Base-by-base conservation (phyloP, 2,329 filamentous ascomycete genomes). In the Fusarium staphyleae region DNA sequence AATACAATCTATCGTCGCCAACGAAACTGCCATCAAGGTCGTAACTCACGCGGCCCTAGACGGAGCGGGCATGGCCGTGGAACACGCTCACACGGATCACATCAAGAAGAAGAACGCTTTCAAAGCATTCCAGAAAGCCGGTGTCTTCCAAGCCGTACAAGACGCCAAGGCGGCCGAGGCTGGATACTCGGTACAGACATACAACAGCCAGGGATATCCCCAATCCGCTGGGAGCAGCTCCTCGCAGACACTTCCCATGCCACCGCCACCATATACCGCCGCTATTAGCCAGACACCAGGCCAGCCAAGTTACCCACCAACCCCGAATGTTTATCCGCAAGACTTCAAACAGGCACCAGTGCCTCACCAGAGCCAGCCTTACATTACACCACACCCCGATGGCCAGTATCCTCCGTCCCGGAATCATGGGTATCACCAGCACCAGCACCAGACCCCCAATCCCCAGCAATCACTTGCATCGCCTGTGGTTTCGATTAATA, bases 21-120 rank as follows among this genome's bases (percentile, higher is more conserved):
- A 72, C 15, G 74, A 76, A 16, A 67, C 70, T 2, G 71, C 72
- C 3, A 64, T 72, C 32, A 72, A 73, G 44, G 54, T 71, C 4
- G 69, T 69, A 1, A 69, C 68, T 5, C 74, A 77, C 47, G 66
- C 68, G 3, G 72, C 71, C 1, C 60, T 76, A 2, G 74, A 76
- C 40, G 72, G 68, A 0, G 68, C 68, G 2, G 74, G 71, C 1
- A 66, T 74, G 60, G 66, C 65, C 1, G 46, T 72, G 1, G 74
- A 76, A 26, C 70, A 76, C 42, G 66, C 65, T 1, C 72, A 76
- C 24, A 74, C 70, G 1, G 62, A 56, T 5, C 70, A 69, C 47
- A 48, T 68, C 7, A 71, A 70, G 58, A 73, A 72, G 53, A 75
- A 73, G 50, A 70, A 71, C 32, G 66, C 71, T 0, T 16, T 54